A percentile compares a stretch with the other conserved stretches of the same genome.
Evolutionary conservation across 805 yeast genomes (phyloP).

Genomic region (Candida koratica): DNA sequence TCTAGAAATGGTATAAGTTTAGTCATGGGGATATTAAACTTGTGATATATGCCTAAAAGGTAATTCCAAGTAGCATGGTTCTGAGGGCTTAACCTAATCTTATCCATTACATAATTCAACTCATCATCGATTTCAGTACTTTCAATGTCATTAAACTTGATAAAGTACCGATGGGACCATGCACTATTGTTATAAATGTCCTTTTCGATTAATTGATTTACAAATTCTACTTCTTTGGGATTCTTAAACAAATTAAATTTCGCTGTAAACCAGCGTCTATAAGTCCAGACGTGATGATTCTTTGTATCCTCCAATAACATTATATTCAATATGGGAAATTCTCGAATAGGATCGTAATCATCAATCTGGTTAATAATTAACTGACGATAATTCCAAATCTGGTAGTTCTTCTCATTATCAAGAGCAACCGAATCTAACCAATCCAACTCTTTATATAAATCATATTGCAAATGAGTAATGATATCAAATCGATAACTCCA

Average conservation of each 20-base stretch:
- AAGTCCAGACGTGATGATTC: conserved; percentile 96
- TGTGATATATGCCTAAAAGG: conserved; percentile 51
- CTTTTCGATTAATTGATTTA: conserved; percentile 41
- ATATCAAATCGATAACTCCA: conserved; percentile 73
- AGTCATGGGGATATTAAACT: conserved; percentile 22
- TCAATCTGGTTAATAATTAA: conserved; percentile 44
- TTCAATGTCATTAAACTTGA: conserved; percentile 26
- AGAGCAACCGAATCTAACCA: conserved; percentile 79
- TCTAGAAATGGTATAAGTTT: conserved; percentile 46
- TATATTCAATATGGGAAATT: conserved; percentile 57
- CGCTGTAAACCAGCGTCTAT: conserved; percentile 76
- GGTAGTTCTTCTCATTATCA: conserved; percentile 85
- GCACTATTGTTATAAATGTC: conserved; percentile 90
- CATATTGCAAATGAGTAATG: conserved; percentile 34
- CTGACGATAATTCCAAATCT: conserved; percentile 94
- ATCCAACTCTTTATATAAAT: conserved; percentile 53
- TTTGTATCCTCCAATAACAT: conserved; percentile 80
- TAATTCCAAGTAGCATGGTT: conserved; percentile 89
- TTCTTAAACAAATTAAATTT: conserved; percentile 46
- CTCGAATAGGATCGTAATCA: conserved; percentile 40
- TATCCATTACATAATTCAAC: conserved; percentile 44
- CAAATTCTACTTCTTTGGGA: conserved; percentile 49
- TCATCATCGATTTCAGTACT: conserved; percentile 38
- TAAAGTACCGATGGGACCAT: conserved; percentile 82
- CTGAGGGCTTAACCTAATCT: conserved; percentile 64